Percentiles rank a stretch among this genome's conserved stretches.
Evolutionary conservation across 306 rosid species (phyloP).

Genomic region (Erythrophleum fordii): DNA sequence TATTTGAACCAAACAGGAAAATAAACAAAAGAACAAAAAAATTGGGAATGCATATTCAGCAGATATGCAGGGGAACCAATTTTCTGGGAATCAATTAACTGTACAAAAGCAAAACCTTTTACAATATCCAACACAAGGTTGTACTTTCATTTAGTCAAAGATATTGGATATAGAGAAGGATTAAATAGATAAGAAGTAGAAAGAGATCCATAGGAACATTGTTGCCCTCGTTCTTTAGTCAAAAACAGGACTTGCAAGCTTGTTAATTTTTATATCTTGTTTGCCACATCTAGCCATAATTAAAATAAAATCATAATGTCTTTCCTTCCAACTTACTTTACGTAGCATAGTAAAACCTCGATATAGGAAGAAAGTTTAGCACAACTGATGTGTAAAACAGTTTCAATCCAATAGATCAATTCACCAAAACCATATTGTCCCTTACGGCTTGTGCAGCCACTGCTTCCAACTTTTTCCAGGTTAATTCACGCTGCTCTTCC

Average conservation of each 20-base stretch:
- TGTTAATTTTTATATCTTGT: constrained; percentile 31
- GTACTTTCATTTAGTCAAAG: neutral
- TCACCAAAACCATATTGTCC: constrained; percentile 67
- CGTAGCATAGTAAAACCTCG: constrained; percentile 20
- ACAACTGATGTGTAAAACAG: constrained; percentile 36
- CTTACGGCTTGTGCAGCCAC: constrained; percentile 58
- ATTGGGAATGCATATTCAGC: neutral
- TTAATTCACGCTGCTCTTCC: constrained; percentile 62
- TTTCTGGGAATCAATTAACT: neutral
- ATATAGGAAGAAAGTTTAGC: constrained; percentile 33
- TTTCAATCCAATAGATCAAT: too few species aligned
- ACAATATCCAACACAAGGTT: neutral
- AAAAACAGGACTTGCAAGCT: constrained; percentile 28
- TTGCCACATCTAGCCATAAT: constrained; percentile 1
- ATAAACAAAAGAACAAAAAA: too few species aligned
- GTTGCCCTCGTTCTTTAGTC: neutral
- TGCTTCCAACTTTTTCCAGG: constrained; percentile 70
- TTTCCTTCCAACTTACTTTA: constrained; percentile 13
- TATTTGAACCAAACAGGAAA: neutral
- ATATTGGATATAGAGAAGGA: neutral
- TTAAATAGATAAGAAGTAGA: neutral
- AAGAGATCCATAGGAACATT: constrained; percentile 23
- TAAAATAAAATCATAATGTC: constrained; percentile 20
- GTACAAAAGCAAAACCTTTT: neutral
- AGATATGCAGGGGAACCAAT: neutral